These are phyloP conservation scores for Aureobasidium mangrovei DNA, from an alignment of 2,329 filamentous ascomycete species.

Conservation along the genomic window DNA sequence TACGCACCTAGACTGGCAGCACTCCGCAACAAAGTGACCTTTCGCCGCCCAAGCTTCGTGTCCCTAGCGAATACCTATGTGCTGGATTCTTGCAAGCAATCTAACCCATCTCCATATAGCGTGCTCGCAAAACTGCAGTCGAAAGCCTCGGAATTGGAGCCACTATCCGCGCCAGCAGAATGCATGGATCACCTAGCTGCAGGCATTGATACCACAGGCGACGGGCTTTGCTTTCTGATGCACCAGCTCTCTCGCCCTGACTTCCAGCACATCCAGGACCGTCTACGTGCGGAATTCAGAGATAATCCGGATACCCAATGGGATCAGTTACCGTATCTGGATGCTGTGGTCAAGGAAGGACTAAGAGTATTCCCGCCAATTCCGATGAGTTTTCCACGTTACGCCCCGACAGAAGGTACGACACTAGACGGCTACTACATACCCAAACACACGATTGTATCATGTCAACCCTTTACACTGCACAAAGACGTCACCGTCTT, in stretches of 20 bases:
- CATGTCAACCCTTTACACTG: conserved; percentile 37
- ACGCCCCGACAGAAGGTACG: conserved; percentile 35
- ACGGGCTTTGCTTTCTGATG: conserved; percentile 62
- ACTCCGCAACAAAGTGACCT: neutral
- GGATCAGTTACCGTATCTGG: conserved; percentile 35
- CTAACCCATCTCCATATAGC: neutral
- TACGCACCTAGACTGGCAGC: conserved; percentile 11
- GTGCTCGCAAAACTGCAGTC: conserved; percentile 8
- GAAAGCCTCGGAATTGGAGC: conserved; percentile 11
- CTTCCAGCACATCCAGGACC: conserved; percentile 8
- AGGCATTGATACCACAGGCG: conserved; percentile 63
- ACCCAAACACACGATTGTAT: conserved; percentile 39
- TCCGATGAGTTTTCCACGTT: conserved; percentile 41
- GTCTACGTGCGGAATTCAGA: conserved; percentile 9
- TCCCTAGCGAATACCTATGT: conserved; percentile 12
- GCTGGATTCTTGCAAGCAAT: neutral
- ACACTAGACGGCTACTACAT: conserved; percentile 25
- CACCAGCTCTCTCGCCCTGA: conserved; percentile 58
- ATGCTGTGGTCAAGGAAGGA: conserved; percentile 42
- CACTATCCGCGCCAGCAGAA: conserved; percentile 36
- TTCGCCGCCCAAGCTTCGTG: neutral
- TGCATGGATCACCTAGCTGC: conserved; percentile 64
- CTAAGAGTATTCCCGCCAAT: conserved; percentile 45
- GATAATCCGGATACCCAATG: conserved; percentile 2
- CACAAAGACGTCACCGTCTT: conserved; percentile 40